Base-by-base conservation (phyloP, 495 filamentous ascomycete species). In the Polyplosphaeria fusca region DNA sequence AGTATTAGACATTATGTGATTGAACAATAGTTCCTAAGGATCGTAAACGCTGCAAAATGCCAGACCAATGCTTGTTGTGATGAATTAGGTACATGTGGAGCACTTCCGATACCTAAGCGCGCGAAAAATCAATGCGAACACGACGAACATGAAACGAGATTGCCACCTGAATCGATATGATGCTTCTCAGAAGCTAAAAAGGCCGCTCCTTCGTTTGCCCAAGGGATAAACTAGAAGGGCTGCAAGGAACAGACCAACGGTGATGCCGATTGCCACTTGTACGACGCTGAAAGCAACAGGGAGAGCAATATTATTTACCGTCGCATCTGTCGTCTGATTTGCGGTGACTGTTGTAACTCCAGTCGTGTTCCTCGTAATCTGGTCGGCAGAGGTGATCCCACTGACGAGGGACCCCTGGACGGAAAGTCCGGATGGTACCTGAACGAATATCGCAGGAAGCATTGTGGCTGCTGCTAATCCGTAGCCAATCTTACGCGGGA, bases 391-490 rank as follows among this genome's bases (percentile, higher is more conserved):
- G n/a, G 82, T 82, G 35, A 98, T 77, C 5, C 93, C 92, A n/a
- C 82, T 84, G 13, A 98, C 76, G 54, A 96, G 72, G 9, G 85
- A 88, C 1, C 92, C 92, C 26, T 82, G 82, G 3, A 89, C 90
- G 0, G 93, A 89, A 12, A 98, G 77, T 3, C 91, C 92, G 13
- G 86, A 90, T 2, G 92, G 92, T 4, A 98, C 93, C 48, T 93
- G 88, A 4, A 98, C 92, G 63, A 95, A 95, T 58, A 98, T 95
- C 3, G 88, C 92, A 0, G 92, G 92, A 0, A 97, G 73, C 73
- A 98, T 86, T 5, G 88, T 87, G 0, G 89, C 88, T 1, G 91
- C 91, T 0, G 92, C 91, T 13, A 96, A 77, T 1, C 89, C 89
- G 66, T 93, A 82, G 20, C 79, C 79, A 18, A 81, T 69, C 24